A percentile compares a stretch with the other conserved stretches of the same genome.
Evolutionary conservation across 495 filamentous ascomycete species (phyloP).

Genomic region (Mycothermus thermophilus): DNA sequence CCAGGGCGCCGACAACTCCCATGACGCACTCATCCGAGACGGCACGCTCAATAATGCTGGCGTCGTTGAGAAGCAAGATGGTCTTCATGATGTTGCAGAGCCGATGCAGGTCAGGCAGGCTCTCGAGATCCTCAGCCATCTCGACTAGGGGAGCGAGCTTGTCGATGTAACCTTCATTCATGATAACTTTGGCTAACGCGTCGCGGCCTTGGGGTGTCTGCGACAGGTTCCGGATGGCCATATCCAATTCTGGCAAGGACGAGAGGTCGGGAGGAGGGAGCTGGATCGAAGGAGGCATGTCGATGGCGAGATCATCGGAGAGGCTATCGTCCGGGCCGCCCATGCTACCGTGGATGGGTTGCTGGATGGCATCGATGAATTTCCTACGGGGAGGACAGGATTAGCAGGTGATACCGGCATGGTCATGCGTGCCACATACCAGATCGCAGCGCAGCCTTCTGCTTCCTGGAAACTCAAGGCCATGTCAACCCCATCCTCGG

Average conservation of each 20-base stretch:
- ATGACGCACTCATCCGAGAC: constrained; percentile 81
- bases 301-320: constrained; percentile 68
- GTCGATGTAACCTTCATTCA: constrained; percentile 69
- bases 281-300: constrained; percentile 49
- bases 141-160: constrained; percentile 77
- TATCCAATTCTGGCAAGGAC: constrained; percentile 70
- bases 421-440: constrained; percentile 52
- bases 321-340: constrained; percentile 66
- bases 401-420: constrained; percentile 5
- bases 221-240: constrained; percentile 61
- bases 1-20: constrained; percentile 88
- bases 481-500: constrained; percentile 89
- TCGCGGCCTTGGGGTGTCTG: constrained; percentile 66
- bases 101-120: constrained; percentile 67
- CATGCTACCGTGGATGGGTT: constrained; percentile 32
- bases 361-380: constrained; percentile 76
- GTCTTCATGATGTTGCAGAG: constrained; percentile 98
- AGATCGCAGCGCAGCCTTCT: constrained; percentile 84
- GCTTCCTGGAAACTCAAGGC: constrained; percentile 96
- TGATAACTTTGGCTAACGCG: constrained; percentile 74
- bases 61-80: constrained; percentile 87
- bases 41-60: constrained; percentile 78
- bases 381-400: constrained; percentile 45
- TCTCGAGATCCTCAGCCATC: constrained; percentile 82
- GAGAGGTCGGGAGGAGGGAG: constrained; percentile 67